Evolutionary conservation across 1,284 basidiomycete genomes (phyloP).

Genomic region (Apiotrichum akiyoshidainum): DNA sequence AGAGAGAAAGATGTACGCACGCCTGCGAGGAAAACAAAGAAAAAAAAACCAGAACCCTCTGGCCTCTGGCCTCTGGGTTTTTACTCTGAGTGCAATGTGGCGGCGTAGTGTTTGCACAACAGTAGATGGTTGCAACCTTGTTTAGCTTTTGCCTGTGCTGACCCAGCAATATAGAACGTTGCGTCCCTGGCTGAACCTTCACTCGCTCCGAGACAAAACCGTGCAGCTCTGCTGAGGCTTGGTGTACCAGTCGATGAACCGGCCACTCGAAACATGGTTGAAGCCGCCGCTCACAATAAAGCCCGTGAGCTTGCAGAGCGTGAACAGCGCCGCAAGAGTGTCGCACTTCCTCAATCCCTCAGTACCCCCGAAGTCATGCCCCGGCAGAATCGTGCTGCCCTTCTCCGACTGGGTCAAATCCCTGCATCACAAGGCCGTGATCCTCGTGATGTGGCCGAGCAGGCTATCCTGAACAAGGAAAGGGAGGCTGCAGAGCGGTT

Average conservation of each 20-base stretch:
- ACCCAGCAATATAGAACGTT: slow-evolving; percentile 25
- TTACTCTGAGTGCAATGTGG: too few species aligned
- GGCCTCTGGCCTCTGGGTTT: too few species aligned
- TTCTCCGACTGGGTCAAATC: slow-evolving; percentile 16
- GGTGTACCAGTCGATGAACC: slow-evolving; percentile 3
- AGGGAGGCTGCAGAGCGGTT: slow-evolving; percentile 27
- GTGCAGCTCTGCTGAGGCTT: slow-evolving; percentile 29
- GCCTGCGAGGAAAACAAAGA: too few species aligned
- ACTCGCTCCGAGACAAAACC: slow-evolving; percentile 29
- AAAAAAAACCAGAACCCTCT: too few species aligned
- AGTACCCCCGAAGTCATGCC: slow-evolving; percentile 11
- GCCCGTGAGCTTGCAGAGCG: slow-evolving; percentile 31
- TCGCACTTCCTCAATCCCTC: slow-evolving; percentile 29
- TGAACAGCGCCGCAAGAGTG: slow-evolving; percentile 27
- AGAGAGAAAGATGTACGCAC: too few species aligned
- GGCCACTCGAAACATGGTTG: slow-evolving; percentile 18
- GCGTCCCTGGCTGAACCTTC: slow-evolving; percentile 33
- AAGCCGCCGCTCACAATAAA: slow-evolving; percentile 29
- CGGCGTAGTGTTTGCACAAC: neutral
- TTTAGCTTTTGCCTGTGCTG: neutral
- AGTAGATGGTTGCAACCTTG: neutral
- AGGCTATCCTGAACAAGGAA: slow-evolving; percentile 26
- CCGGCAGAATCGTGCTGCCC: slow-evolving; percentile 20
- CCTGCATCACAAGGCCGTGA: slow-evolving; percentile 5
- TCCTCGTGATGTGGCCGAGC: slow-evolving; percentile 17